phyloP scores from a whole-genome alignment of 768 basidiomycete genomes.

The Strobilomyces echinocephalus region DNA sequence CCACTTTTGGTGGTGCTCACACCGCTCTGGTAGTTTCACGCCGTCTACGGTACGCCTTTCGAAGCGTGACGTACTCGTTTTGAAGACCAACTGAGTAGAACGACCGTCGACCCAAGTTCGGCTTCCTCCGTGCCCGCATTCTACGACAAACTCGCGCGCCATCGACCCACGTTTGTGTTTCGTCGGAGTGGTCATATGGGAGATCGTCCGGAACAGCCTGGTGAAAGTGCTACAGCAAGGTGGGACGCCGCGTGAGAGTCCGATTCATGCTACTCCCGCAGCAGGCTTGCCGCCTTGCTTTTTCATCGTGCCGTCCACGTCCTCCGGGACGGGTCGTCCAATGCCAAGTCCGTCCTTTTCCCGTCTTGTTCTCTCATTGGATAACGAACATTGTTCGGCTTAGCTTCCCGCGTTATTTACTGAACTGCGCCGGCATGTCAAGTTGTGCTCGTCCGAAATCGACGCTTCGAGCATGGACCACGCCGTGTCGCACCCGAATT shows the following conservation, averaged over 20 bases:
- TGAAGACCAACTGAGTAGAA: constrained; percentile 70
- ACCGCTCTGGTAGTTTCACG: constrained; percentile 49
- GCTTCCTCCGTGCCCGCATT: constrained; percentile 48
- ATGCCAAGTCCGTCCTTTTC: constrained; percentile 51
- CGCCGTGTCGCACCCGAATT: not conserved
- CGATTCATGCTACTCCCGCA: not conserved
- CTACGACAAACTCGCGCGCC: constrained; percentile 51
- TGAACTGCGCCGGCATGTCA: constrained; percentile 30
- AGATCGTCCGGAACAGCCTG: constrained; percentile 32
- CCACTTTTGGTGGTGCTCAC: constrained; percentile 75
- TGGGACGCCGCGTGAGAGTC: not conserved
- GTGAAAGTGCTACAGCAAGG: constrained; percentile 23
- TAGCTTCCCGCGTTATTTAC: constrained; percentile 42
- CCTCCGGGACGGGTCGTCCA: constrained; percentile 65
- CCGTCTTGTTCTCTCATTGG: not conserved
- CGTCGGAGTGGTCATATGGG: constrained; percentile 70
- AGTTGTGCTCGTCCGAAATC: constrained; percentile 12
- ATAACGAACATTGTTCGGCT: not conserved
- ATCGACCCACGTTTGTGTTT: constrained; percentile 72
- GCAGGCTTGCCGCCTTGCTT: constrained; percentile 47
- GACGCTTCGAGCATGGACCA: constrained; percentile 9
- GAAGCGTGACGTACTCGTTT: not conserved
- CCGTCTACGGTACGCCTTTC: not conserved
- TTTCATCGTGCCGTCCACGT: constrained; percentile 74
- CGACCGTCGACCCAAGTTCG: constrained; percentile 62